Base-by-base conservation (phyloP, 345 rosid species). In the Lepidium sativum region DNA sequence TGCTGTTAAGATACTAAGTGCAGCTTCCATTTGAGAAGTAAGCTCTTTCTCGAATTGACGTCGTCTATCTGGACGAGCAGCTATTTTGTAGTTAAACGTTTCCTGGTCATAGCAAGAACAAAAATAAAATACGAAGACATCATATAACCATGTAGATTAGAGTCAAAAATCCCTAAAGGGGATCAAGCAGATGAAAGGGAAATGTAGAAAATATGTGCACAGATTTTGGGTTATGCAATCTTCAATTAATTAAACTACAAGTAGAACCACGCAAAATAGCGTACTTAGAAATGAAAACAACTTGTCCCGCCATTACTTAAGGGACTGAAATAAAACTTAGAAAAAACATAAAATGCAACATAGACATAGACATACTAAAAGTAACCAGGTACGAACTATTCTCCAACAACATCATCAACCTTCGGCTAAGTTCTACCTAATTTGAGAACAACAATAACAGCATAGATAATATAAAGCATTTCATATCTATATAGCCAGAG, bases 61-160 rank as follows among this genome's bases (percentile, higher is more conserved):
- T 34, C 97, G 88, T 54, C 96, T 84, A 74, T 94, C 97, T 9
- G 97, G 96, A 62, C 92, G 99, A 71, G 99, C 97, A 31, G 99
- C 96, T 72, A 94, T 94, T 83, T 94, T 94, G 79, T 91, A 86
- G 84, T 94, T 94, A 81, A 73, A 86, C 34, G 82, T 86, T 84
- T 94, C 99, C 99, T 94, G 77, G 40, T 49, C 72, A 47, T 29
- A 68, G 73, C 51, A 40, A 63, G 40, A 63, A 50, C 40, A 42
- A 78, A 11, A 72, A 45, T 11, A 42, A 7, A 56, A 69, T 2
- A 47, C 8, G 38, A 60, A 43, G 62, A 21, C 35, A 43, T 14
- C 16, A 63, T 41, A 16, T 57, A 18, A 43, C 50, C 48, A 35
- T 57, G 54, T 55, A 41, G 16, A 50, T 37, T 25, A n/a, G 37